Conservation (phyloP, 768 basidiomycete genomes). For the Naganishia vaughanmartiniae region DNA sequence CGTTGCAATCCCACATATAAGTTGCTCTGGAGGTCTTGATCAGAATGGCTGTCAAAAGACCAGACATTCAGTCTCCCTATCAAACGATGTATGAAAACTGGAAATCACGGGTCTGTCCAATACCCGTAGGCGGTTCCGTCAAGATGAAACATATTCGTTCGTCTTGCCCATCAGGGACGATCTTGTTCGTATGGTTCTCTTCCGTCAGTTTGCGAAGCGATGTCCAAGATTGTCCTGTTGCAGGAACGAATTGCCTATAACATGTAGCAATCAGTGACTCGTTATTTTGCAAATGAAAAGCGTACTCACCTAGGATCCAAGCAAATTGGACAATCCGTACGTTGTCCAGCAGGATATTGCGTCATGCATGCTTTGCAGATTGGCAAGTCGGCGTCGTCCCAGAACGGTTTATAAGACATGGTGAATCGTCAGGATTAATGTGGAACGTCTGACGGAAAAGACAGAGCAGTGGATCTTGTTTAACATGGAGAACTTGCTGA, state of each 20-base stretch:
- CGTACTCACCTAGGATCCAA: constrained; percentile 8
- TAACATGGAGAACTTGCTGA: not conserved
- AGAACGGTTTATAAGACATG: constrained; percentile 2
- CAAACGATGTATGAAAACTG: too few species aligned
- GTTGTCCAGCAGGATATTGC: constrained; percentile 37
- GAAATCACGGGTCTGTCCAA: constrained; percentile 47
- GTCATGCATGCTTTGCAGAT: constrained; percentile 50
- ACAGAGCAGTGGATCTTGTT: not conserved
- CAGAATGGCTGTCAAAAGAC: constrained; percentile 43
- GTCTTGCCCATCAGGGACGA: constrained; percentile 43
- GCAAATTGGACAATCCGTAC: constrained; percentile 35
- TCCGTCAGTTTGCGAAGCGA: constrained; percentile 36
- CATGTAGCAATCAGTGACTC: not conserved
- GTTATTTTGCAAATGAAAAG: not conserved
- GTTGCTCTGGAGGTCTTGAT: constrained; percentile 43
- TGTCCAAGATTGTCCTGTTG: constrained; percentile 46
- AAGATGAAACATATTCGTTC: constrained; percentile 39
- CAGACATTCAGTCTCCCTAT: too few species aligned
- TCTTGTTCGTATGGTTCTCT: constrained; percentile 32
- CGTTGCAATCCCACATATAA: constrained; percentile 51
- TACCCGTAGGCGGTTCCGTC: constrained; percentile 44
- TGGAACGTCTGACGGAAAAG: not conserved
- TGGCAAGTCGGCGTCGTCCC: constrained; percentile 40
- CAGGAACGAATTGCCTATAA: constrained; percentile 44
- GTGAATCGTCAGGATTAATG: not conserved